A percentile compares a stretch with the other conserved stretches of the same genome.
Evolutionary conservation across 2,329 filamentous ascomycete genomes (phyloP).

Genomic region (Rutstroemia sp.): DNA sequence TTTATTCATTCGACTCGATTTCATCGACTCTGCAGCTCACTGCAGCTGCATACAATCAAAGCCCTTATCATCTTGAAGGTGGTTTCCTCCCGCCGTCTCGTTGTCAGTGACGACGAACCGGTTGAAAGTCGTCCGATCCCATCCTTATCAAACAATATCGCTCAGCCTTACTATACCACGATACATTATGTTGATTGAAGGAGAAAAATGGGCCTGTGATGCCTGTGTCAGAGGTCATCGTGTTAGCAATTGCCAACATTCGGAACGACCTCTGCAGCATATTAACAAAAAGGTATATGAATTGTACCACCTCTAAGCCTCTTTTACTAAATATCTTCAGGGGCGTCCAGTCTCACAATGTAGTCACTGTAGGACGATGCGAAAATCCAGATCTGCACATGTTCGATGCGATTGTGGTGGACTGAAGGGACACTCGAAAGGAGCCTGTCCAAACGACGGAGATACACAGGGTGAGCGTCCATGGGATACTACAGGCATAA

Average conservation of each 20-base stretch:
- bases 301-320: background rate
- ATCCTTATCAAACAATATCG: background rate
- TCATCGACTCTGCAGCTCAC: constrained; percentile 29
- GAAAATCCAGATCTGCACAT: constrained; percentile 92
- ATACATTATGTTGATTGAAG: constrained; percentile 69
- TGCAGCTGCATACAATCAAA: constrained; percentile 25
- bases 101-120: background rate
- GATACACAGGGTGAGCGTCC: constrained; percentile 32
- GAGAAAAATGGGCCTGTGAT: constrained; percentile 96
- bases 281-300: constrained; percentile 74
- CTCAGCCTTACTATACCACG: background rate
- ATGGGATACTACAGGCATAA: constrained; percentile 18
- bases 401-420: constrained; percentile 95
- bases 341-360: constrained; percentile 97
- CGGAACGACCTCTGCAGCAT: constrained; percentile 82
- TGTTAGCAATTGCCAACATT: constrained; percentile 96
- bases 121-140: constrained; percentile 21
- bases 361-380: constrained; percentile 89
- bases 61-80: constrained; percentile 22
- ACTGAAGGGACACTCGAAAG: constrained; percentile 65
- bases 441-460: constrained; percentile 47
- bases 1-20: constrained; percentile 25
- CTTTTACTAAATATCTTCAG: constrained; percentile 21
- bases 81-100: constrained; percentile 13
- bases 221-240: constrained; percentile 91